These are phyloP conservation scores for Kluyveromyces dobzhanskii DNA, from an alignment of 805 yeast species.

Conservation along the genomic window DNA sequence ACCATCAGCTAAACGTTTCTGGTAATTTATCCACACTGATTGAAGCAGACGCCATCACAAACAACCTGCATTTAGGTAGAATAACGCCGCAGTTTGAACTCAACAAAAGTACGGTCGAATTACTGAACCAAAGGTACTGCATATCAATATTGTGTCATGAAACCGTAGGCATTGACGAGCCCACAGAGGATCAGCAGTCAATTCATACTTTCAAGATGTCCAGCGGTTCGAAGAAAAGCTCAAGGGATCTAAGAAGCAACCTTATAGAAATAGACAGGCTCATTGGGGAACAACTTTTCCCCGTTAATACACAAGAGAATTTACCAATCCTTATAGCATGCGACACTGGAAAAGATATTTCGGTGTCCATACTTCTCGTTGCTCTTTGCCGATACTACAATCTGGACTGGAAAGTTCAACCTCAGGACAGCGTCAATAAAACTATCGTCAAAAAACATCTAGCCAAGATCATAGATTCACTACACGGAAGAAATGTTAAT, in stretches of 20 bases:
- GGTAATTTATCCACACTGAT: constrained; percentile 11
- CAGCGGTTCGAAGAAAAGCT: constrained; percentile 53
- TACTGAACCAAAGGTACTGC: constrained; percentile 9
- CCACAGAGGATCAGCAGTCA: constrained; percentile 1
- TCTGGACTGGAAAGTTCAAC: constrained; percentile 31
- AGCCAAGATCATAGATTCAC: constrained; percentile 36
- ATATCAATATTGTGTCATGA: constrained; percentile 17
- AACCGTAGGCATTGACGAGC: constrained; percentile 4
- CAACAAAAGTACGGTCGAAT: constrained; percentile 3
- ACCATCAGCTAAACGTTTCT: not conserved
- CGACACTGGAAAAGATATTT: constrained; percentile 57
- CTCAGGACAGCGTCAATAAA: constrained; percentile 32
- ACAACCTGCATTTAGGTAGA: constrained; percentile 16
- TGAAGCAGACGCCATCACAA: constrained; percentile 13
- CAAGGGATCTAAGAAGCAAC: constrained; percentile 45
- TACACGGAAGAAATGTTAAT: constrained; percentile 42
- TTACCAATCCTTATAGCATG: constrained; percentile 42
- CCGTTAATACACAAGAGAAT: not conserved
- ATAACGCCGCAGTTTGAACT: constrained; percentile 12
- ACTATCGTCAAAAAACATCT: constrained; percentile 49
- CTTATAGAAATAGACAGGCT: constrained; percentile 37
- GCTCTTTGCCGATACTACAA: constrained; percentile 41
- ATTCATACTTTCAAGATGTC: constrained; percentile 12
- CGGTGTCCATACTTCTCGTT: constrained; percentile 51
- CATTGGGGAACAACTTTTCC: constrained; percentile 6